Percentiles rank a stretch among this genome's conserved stretches.
These are phyloP conservation scores for Sarocladiaceae sp. DNA, from an alignment of 2,329 filamentous ascomycete species.

Conservation along the genomic window DNA sequence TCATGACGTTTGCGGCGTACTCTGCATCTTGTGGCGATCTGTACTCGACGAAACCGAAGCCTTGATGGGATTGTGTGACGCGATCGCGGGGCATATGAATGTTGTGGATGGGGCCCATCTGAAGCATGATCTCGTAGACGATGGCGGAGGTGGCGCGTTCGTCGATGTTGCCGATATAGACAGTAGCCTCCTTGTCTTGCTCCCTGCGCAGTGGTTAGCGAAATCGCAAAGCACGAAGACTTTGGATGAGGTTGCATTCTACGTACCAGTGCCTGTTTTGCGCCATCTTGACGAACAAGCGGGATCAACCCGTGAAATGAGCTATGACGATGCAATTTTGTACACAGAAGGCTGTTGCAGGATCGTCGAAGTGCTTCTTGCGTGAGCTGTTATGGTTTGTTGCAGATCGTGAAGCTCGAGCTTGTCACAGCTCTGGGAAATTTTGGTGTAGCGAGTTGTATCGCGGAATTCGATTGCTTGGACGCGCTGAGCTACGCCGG, in stretches of 20 bases:
- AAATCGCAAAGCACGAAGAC: no score
- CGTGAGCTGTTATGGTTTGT: neutral
- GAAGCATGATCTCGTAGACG: slow-evolving; percentile 97
- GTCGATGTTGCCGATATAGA: slow-evolving; percentile 98
- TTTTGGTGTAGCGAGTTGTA: slow-evolving; percentile 16
- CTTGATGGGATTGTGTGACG: slow-evolving; percentile 93
- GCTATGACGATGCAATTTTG: neutral
- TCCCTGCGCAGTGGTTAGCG: no score
- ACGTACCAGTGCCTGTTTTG: slow-evolving; percentile 69
- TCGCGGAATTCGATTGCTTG: slow-evolving; percentile 1
- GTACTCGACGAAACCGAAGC: slow-evolving; percentile 98
- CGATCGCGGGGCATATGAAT: slow-evolving; percentile 98
- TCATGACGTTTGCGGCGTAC: slow-evolving; percentile 95
- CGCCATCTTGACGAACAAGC: slow-evolving; percentile 50
- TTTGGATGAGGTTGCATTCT: slow-evolving; percentile 9
- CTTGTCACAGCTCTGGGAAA: slow-evolving; percentile 16
- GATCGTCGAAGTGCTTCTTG: neutral
- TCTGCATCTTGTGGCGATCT: slow-evolving; percentile 93
- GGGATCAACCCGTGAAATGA: neutral
- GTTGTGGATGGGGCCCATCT: slow-evolving; percentile 95
- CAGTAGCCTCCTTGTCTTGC: slow-evolving; percentile 96
- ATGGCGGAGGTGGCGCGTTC: slow-evolving; percentile 88
- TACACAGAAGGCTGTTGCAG: neutral
- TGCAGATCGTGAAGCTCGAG: neutral
- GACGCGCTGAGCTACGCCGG: slow-evolving; percentile 9